Conservation (phyloP, 1,284 basidiomycete genomes). For the Fomitopsis betulina region DNA sequence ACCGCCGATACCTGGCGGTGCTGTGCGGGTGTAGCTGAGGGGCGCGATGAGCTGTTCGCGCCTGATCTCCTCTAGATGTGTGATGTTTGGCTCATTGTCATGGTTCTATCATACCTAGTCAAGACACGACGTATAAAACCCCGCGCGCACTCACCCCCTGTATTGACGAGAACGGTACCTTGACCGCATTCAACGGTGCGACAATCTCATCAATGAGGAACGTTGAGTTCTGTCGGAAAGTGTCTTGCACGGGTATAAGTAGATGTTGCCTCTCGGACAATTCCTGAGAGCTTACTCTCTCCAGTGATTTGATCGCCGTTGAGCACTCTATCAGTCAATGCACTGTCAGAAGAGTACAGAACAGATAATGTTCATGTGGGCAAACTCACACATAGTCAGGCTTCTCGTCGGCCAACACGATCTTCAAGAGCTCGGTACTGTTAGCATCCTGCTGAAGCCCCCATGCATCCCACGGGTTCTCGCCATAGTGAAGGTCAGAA, state of each 20-base stretch:
- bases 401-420: slow-evolving; percentile 44
- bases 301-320: slow-evolving; percentile 67
- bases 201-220: slow-evolving; percentile 30
- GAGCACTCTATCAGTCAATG: slow-evolving; percentile 37
- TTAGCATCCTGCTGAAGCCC: slow-evolving; percentile 59
- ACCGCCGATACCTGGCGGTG: slow-evolving; percentile 57
- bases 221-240: slow-evolving; percentile 40
- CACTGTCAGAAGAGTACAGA: not conserved
- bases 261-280: no score
- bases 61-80: slow-evolving; percentile 53
- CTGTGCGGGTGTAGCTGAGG: slow-evolving; percentile 55
- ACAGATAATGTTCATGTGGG: no score
- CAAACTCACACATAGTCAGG: slow-evolving; percentile 59
- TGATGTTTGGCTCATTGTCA: slow-evolving; percentile 65
- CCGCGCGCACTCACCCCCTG: slow-evolving; percentile 42
- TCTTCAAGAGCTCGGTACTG: slow-evolving; percentile 50
- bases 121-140: not conserved
- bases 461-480: slow-evolving; percentile 65
- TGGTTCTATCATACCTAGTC: slow-evolving; percentile 45
- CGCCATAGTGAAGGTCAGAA: slow-evolving; percentile 65
- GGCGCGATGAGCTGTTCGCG: slow-evolving; percentile 54
- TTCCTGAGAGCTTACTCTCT: no score
- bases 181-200: slow-evolving; percentile 28
- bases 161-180: slow-evolving; percentile 33
- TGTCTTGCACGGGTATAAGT: slow-evolving; percentile 36